These are phyloP conservation scores for Hirsutella thompsonii DNA, from an alignment of 2,329 filamentous ascomycete genomes.

Conservation along the genomic window DNA sequence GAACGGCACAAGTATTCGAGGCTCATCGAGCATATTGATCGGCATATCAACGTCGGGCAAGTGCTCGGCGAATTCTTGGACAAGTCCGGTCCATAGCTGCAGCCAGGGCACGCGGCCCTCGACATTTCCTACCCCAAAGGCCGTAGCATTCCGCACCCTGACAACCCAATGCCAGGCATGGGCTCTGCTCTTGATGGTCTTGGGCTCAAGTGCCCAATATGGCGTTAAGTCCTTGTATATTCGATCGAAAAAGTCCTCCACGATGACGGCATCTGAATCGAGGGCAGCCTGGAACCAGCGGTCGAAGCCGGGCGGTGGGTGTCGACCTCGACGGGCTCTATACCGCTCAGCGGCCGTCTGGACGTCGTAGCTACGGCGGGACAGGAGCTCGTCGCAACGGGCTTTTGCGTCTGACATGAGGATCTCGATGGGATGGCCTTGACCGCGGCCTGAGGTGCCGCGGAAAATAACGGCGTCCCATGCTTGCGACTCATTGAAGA, in stretches of 20 bases:
- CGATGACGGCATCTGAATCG: constrained; percentile 37
- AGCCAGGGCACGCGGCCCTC: constrained; percentile 30
- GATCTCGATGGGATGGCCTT: constrained; percentile 38
- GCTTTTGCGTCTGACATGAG: constrained; percentile 33
- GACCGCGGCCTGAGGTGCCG: constrained; percentile 9
- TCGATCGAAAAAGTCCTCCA: constrained; percentile 53
- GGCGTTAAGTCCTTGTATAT: constrained; percentile 50
- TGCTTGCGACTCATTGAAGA: constrained; percentile 15
- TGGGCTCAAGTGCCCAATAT: constrained; percentile 42
- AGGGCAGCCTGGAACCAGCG: constrained; percentile 43
- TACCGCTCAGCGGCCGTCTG: constrained; percentile 41
- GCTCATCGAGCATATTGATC: constrained; percentile 52
- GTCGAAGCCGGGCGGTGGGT: constrained; percentile 52
- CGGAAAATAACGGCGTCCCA: constrained; percentile 11
- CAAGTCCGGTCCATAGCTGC: constrained; percentile 33
- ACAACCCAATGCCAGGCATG: constrained; percentile 31
- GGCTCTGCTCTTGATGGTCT: constrained; percentile 24
- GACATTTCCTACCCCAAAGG: constrained; percentile 23
- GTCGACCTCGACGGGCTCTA: constrained; percentile 39
- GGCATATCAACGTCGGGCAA: constrained; percentile 55
- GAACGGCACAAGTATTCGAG: constrained; percentile 46
- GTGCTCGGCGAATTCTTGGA: constrained; percentile 36
- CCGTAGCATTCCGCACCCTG: constrained; percentile 31
- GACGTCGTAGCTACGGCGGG: constrained; percentile 33
- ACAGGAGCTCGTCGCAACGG: constrained; percentile 26